phyloP scores from a whole-genome alignment of 2,329 filamentous ascomycete genomes.

The Sporothrix euskadiensis region DNA sequence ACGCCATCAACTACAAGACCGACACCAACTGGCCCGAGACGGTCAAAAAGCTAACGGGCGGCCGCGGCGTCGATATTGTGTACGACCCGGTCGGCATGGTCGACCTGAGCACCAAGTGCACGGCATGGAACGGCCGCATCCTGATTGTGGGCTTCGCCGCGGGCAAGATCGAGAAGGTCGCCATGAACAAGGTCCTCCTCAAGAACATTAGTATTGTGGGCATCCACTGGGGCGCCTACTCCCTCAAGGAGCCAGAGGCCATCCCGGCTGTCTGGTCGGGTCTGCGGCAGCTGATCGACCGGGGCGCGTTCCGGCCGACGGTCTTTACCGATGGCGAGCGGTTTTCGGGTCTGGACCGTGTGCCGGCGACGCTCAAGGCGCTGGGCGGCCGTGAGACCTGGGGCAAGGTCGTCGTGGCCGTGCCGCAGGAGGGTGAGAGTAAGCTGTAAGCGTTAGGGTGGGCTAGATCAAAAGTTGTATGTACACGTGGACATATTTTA shows the following conservation, averaged over 20 bases:
- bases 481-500: background rate
- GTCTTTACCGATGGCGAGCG: constrained; percentile 73
- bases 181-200: constrained; percentile 85
- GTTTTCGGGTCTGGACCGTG: constrained; percentile 67
- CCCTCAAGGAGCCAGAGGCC: constrained; percentile 68
- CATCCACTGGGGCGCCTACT: constrained; percentile 88
- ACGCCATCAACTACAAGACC: constrained; percentile 74
- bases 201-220: constrained; percentile 93
- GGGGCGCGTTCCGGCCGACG: constrained; percentile 78
- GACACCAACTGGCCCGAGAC: constrained; percentile 62
- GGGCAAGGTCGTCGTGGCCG: constrained; percentile 92
- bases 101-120: constrained; percentile 84
- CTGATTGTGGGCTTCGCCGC: constrained; percentile 88
- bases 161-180: constrained; percentile 84
- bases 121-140: constrained; percentile 87
- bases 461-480: too few species aligned
- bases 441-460: constrained; percentile 47
- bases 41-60: constrained; percentile 74
- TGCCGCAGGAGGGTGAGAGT: constrained; percentile 66
- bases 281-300: constrained; percentile 72
- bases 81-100: constrained; percentile 93
- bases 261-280: constrained; percentile 77
- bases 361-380: constrained; percentile 49
- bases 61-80: constrained; percentile 80
- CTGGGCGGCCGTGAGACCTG: constrained; percentile 76